Evolutionary conservation across 768 basidiomycete genomes (phyloP).

Genomic region (Auriscalpium microsporum): DNA sequence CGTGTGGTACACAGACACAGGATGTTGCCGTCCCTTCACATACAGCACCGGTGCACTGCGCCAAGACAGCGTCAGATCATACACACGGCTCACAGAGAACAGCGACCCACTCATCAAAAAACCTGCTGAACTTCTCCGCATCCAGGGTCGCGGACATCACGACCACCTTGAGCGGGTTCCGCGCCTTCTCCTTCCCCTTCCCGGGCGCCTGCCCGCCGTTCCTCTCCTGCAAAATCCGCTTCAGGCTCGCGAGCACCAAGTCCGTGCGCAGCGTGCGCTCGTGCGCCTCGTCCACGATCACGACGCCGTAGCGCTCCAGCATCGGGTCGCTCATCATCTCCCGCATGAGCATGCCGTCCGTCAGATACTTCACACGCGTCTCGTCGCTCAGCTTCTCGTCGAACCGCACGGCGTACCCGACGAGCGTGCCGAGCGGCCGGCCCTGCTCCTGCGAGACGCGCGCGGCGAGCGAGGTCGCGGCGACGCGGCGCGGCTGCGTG

Average conservation of each 20-base stretch:
- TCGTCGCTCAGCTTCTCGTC: conserved; percentile 66
- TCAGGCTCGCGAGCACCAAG: conserved; percentile 83
- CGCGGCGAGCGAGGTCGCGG: conserved; percentile 87
- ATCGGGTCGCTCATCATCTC: conserved; percentile 78
- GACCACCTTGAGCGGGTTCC: conserved; percentile 79
- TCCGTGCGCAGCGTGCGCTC: conserved; percentile 94
- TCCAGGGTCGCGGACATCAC: conserved; percentile 98
- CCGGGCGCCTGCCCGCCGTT: conserved; percentile 37
- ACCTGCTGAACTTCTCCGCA: conserved; percentile 87
- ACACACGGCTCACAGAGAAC: neutral
- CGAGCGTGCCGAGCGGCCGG: conserved; percentile 57
- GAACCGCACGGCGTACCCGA: conserved; percentile 95
- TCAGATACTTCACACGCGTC: conserved; percentile 92
- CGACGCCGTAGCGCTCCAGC: conserved; percentile 74
- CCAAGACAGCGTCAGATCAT: neutral
- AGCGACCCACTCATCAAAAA: conserved; percentile 66
- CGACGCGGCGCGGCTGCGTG: conserved; percentile 92
- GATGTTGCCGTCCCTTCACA: conserved; percentile 88
- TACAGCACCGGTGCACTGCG: conserved; percentile 80
- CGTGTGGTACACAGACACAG: conserved; percentile 80
- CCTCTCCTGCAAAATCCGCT: conserved; percentile 63
- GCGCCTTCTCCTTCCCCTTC: conserved; percentile 37
- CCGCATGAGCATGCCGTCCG: conserved; percentile 95
- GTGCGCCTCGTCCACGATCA: conserved; percentile 96
- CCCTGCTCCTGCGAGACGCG: conserved; percentile 86